phyloP scores from a whole-genome alignment of 139 green algal species.

The Haematococcus sp. region DNA sequence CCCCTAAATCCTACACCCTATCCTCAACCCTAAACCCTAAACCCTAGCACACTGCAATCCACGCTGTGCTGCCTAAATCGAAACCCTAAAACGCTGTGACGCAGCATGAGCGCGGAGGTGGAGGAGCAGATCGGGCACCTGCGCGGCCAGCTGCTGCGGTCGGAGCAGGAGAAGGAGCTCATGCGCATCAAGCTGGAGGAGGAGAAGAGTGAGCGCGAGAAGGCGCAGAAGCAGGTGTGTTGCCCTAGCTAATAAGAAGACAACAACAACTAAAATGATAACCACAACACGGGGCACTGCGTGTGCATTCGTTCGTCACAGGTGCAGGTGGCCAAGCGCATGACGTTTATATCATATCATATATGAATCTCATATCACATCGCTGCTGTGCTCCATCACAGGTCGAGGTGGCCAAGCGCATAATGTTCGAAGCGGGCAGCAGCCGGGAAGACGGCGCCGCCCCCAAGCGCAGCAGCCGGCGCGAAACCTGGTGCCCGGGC shows the following conservation, averaged over 20 bases:
- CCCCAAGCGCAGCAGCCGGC: conserved; percentile 35
- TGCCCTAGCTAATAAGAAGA: no score
- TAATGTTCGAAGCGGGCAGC: conserved; percentile 50
- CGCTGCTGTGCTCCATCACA: not conserved
- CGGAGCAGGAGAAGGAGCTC: conserved; percentile 82
- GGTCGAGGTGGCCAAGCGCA: conserved; percentile 53
- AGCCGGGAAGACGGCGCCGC: conserved; percentile 3
- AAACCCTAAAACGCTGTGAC: no score
- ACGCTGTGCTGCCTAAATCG: not conserved
- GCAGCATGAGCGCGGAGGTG: conserved; percentile 48
- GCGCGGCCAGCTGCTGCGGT: conserved; percentile 68
- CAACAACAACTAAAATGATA: no score
- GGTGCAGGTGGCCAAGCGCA: no score
- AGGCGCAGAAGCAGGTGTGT: conserved; percentile 70
- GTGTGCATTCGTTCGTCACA: no score
- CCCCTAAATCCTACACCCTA: no score
- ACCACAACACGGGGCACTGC: no score
- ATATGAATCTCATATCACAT: no score
- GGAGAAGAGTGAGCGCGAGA: conserved; percentile 74
- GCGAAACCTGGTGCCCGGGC: conserved; percentile 56
- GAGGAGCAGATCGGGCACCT: conserved; percentile 64
- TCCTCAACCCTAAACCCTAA: no score
- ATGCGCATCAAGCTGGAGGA: conserved; percentile 74
- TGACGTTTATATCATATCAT: no score
- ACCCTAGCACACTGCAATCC: not conserved